Evolutionary conservation across 805 yeast genomes (phyloP), one percentile per base, ranked within the genome.

Genomic region (Zygoascus bituminiphila): DNA sequence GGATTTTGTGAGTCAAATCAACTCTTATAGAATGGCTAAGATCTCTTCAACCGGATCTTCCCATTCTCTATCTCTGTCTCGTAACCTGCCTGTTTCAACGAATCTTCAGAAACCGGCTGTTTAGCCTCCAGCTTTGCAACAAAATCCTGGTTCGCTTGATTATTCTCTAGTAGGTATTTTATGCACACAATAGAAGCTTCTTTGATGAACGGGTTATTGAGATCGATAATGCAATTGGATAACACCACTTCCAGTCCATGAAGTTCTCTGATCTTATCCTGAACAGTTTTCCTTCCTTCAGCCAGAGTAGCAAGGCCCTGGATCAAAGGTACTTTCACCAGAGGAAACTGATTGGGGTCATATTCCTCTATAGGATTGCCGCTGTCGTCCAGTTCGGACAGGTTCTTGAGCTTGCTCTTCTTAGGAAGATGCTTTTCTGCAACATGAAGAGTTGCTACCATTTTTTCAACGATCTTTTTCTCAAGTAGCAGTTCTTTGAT

Each of bases 101-200:
- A 71, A 1, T 76, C 78, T 45, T 81, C 79, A 29, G 80, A 75
- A 1, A 78, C 79, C 0, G 78, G 75, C 40, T 80, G 76, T 50
- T 77, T 72, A 0, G 96, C 95, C 61, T 91, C 97, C 50, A 91
- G 63, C 33, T 73, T 65, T 0, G 85, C 80, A 0, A 91, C 88
- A 61, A 88, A 79, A 1, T 74, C 70, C 64, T 91, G 97, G 62
- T 91, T 93, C 42, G 69, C 71, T 3, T 55, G 58, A 57, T 93
- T 93, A 8, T 75, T 71, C 21, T 77, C 75, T 14, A 91, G 65
- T 26, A 88, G 64, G 51, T 80, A 81, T 57, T 82, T 77, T 24
- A 93, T 62, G 59, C 96, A 87, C 5, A 91, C 66, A 29, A 93
- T 84, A 1, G 95, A 76, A 51, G 91, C 69, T 60, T 91, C 98